A percentile compares a stretch with the other conserved stretches of the same genome.
These are phyloP conservation scores for Isatis tinctoria DNA, from an alignment of 345 rosid species.

Conservation along the genomic window DNA sequence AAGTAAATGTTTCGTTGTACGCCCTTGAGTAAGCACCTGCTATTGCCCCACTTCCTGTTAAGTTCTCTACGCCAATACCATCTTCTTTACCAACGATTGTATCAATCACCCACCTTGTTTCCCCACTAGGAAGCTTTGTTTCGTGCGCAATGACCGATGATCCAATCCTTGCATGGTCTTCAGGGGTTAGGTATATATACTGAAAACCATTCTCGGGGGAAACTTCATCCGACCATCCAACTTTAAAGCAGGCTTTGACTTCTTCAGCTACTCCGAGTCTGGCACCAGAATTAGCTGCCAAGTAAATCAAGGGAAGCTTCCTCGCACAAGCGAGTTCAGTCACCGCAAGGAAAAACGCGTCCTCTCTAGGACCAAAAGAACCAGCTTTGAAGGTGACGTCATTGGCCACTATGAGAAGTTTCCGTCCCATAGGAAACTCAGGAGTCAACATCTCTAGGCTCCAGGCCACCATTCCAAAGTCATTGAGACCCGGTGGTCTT, in stretches of 20 bases:
- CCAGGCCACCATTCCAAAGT: constrained; percentile 99
- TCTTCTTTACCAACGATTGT: constrained; percentile 94
- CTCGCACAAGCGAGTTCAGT: constrained; percentile 87
- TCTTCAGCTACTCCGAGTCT: constrained; percentile 97
- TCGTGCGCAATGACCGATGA: constrained; percentile 90
- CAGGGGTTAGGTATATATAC: constrained; percentile 76
- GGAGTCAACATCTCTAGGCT: constrained; percentile 86
- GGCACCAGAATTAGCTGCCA: constrained; percentile 99
- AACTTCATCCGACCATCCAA: constrained; percentile 89
- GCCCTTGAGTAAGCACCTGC: constrained; percentile 98
- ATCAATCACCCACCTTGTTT: constrained; percentile 90
- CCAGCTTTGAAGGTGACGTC: constrained; percentile 98
- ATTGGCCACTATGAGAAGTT: constrained; percentile 68
- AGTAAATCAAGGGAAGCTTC: constrained; percentile 88
- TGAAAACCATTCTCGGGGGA: constrained; percentile 93
- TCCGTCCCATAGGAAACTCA: constrained; percentile 95
- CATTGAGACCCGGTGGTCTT: constrained; percentile 73
- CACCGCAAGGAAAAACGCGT: constrained; percentile 90
- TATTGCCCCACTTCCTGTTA: constrained; percentile 97
- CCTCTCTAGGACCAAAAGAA: constrained; percentile 98
- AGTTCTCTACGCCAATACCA: constrained; percentile 95
- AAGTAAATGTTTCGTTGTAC: constrained; percentile 89
- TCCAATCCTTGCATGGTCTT: constrained; percentile 63
- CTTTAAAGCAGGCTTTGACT: constrained; percentile 82
- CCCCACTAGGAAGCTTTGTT: constrained; percentile 66